Evolutionary conservation across 1,284 basidiomycete genomes (phyloP), one percentile per base, ranked within the genome.

Genomic region (Malassezia yamatoensis): DNA sequence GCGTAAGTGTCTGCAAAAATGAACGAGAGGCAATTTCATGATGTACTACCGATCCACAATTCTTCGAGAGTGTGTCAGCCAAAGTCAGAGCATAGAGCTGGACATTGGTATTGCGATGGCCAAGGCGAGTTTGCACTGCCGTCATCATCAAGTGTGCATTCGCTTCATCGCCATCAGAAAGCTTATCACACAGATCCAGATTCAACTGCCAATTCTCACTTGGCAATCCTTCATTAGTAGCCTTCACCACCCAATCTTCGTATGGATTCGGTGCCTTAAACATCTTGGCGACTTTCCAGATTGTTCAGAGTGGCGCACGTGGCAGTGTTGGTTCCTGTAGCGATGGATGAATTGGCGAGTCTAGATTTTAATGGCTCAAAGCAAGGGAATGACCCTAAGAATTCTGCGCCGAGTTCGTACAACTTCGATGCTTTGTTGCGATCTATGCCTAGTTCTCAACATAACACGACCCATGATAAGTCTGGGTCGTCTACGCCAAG

Each of bases 121-220:
- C 81, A 1, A 99, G 80, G 5, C 93, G 86, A 77, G 93, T 96
- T 70, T 91, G 81, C 46, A 96, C 77, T 0, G 91, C 82, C 6
- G 83, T 84, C 58, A 94, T 81, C 58, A 89, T 89, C 68, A 87
- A 84, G 51, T 86, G 85, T 8, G 93, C 88, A 16, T 91, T 62
- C n/a, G 55, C 42, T n/a, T 59, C 40, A 5, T 87, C 86, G 60
- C 96, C 90, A 11, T 90, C 88, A 11, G 82, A 80, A 5, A 98
- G 89, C 78, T 94, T 94, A 78, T 98, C 94, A 72, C 90, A 96
- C n/a, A 98, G 78, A 68, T 88, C 89, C 49, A 96, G 77, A 61
- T 94, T 90, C 57, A 90, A 79, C 75, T 91, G 90, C 93, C 93
- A 98, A 76, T 96, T 88, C 78, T 96, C 93, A 56, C 82, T 81